Evolutionary conservation across 306 rosid species (phyloP), one percentile per base, ranked within the genome.

Genomic region (Comarum palustre): DNA sequence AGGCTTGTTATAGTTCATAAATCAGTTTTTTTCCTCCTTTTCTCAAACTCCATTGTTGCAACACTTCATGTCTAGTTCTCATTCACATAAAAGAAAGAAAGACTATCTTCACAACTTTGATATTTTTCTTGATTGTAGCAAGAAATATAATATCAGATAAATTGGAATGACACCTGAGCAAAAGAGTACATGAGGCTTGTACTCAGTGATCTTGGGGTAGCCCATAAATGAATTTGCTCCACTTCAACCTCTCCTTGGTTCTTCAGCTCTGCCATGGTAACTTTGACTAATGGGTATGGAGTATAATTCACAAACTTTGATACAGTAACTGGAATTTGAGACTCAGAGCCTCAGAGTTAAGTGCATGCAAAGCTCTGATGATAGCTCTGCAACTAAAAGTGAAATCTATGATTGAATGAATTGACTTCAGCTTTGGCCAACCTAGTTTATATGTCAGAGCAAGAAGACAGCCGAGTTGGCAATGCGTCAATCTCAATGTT

Each of bases 201-300:
- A 50, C 91, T 84, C 78, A 91, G 86, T 27, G 97, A 91, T 82
- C 96, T 83, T 8, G 96, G 97, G 71, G 91, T 82, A 32, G 91
- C 88, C 96, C 97, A 91, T 19, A 90, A 73, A 55, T 91, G 97
- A 78, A 91, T 91, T 73, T 77, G 91, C 75, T 91, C 93, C 78
- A 77, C 88, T 17, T 58, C 75, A 54, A n/a, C 75, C 22, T 64
- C 69, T 68, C 46, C 86, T 69, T 73, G 66, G 52, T 66, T 79
- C 29, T 59, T 79, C 41, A 46, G 58, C 79, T 84, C 85, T n/a
- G 45, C 82, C 90, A 87, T 87, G 46, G 57, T n/a, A 45, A 46
- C 14, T 61, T 6, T 17, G 67, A 34, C 10, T 17, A 8, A 32
- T 43, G 63, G 47, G 57, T 69, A 36, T 32, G 46, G 75, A 41